Evolutionary conservation across 1,284 basidiomycete species (phyloP), one percentile per base, ranked within the genome.

Genomic region (Trametes sp.): DNA sequence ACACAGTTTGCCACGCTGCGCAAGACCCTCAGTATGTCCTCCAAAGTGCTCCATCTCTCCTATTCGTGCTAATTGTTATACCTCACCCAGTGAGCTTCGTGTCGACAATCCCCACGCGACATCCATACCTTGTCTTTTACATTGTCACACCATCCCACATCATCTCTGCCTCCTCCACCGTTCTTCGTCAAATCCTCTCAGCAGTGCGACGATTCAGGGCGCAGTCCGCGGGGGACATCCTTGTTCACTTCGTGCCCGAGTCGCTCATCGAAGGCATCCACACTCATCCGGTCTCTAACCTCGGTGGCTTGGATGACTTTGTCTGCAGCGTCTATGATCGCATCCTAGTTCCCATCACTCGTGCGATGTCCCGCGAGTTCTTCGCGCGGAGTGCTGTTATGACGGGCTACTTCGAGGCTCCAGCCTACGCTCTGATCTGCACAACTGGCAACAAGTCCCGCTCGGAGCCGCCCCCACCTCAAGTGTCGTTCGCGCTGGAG

Each of bases 161-260:
- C 38, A 83, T 88, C 73, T 85, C 82, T 0, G 80, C 89, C 19
- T 79, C 84, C 21, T 90, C 87, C 0, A 82, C 84, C 14, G 73
- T 81, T 28, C 81, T 92, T 19, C 86, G 89, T n/a, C 86, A 89
- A 70, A 78, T 90, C 44, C 82, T 88, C 56, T 84, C 83, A 8
- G 81, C 85, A 8, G 76, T 88, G 64, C 86, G 86, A 69, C 84
- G 85, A 60, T 75, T 84, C 7, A 83, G 83, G 71, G 75, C 78
- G 28, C 80, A 80, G 62, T 69, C 80, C 2, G 78, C 81, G 51
- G 68, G 76, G 13, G 80, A 83, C 58, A 75, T 84, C 19, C 77
- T 87, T 26, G 84, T 90, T 54, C 90, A 93, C 64, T 84, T 93
- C 57, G 77, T 94, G 42, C 89, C 93, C 2, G 86, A 92, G 59